These are phyloP conservation scores for Mucor mucedo DNA, from an alignment of 371 early-diverging fungal species.

Conservation along the genomic window DNA sequence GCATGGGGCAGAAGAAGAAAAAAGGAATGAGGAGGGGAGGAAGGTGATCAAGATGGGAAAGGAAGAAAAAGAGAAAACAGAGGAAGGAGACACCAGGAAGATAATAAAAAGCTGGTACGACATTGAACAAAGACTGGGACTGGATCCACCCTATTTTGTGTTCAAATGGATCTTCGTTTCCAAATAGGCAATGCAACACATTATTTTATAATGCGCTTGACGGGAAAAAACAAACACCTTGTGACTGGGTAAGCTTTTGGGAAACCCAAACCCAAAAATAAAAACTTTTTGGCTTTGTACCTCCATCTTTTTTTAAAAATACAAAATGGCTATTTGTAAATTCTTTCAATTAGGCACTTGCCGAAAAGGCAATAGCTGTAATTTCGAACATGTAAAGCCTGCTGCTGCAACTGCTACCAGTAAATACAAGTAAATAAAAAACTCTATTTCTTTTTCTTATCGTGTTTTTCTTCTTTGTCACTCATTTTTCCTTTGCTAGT, in stretches of 20 bases:
- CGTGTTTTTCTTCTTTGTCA: neutral
- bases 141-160: neutral
- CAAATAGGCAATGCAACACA: constrained; percentile 11
- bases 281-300: neutral
- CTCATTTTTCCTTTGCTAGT: constrained; percentile 21
- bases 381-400: constrained; percentile 42
- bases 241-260: neutral
- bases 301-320: neutral
- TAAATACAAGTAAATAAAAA: constrained; percentile 42
- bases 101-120: constrained; percentile 12
- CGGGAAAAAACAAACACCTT: neutral
- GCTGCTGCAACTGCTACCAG: constrained; percentile 11
- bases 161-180: constrained; percentile 10
- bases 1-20: neutral
- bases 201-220: neutral
- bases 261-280: too few relatives aligned
- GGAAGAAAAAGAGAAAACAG: neutral
- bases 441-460: neutral
- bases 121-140: constrained; percentile 20
- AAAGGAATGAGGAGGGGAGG: neutral
- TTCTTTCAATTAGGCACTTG: constrained; percentile 57
- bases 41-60: neutral
- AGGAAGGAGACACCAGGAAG: neutral
- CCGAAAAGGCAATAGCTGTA: constrained; percentile 51
- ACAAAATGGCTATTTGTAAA: constrained; percentile 45